Conservation (phyloP, 108 stramenopile species). For the Nannochloropsis oceanica region DNA sequence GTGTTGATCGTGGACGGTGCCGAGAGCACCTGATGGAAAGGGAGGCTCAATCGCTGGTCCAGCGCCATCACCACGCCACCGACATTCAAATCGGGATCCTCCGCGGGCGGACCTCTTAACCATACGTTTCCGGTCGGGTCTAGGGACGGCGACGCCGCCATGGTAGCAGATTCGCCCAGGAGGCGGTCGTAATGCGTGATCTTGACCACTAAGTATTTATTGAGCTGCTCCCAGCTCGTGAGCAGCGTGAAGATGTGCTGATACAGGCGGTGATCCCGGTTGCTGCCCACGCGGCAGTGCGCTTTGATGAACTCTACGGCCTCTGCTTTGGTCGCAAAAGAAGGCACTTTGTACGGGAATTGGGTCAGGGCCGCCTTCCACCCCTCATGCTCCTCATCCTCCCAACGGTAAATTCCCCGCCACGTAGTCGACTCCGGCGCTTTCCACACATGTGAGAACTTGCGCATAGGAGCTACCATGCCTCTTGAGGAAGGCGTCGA, state of each 20-base stretch:
- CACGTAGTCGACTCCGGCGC: not conserved
- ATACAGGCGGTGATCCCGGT: slow-evolving; percentile 43
- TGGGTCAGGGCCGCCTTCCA: not conserved
- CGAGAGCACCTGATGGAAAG: slow-evolving; percentile 25
- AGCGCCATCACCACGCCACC: slow-evolving; percentile 12
- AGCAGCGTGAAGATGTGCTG: slow-evolving; percentile 42
- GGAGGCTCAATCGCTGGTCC: slow-evolving; percentile 25
- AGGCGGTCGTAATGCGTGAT: not conserved
- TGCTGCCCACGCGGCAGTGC: slow-evolving; percentile 31
- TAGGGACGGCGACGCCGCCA: not conserved
- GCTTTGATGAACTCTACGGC: slow-evolving; percentile 17
- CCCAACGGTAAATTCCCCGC: not conserved
- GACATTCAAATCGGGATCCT: not conserved
- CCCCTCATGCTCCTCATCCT: not conserved
- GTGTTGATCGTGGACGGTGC: slow-evolving; percentile 34
- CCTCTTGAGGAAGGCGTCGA: not conserved
- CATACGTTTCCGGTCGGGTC: slow-evolving; percentile 14
- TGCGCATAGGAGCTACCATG: not conserved
- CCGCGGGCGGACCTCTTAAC: slow-evolving; percentile 13
- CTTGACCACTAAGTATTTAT: slow-evolving; percentile 33
- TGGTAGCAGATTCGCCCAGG: not conserved
- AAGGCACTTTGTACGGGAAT: not conserved
- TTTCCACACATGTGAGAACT: not conserved
- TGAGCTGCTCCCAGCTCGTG: slow-evolving; percentile 35
- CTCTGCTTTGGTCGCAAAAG: not conserved